Evolutionary conservation across 345 rosid genomes (phyloP).

Genomic region (Melastoma malabathricum): DNA sequence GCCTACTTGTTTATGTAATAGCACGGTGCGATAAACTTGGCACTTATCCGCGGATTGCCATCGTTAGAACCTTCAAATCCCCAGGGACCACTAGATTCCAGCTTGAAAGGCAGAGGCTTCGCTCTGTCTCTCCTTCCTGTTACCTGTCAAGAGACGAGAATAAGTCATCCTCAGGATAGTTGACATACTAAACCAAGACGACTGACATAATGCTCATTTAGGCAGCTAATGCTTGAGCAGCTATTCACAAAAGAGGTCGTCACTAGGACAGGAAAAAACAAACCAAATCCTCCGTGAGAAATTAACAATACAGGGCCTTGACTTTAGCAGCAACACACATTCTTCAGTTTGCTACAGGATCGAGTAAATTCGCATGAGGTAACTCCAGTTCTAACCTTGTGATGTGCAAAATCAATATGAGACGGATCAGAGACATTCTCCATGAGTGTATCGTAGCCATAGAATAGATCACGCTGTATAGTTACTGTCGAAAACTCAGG

Average conservation of each 20-base stretch:
- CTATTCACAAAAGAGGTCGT: no score
- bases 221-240: no score
- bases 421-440: constrained; percentile 99
- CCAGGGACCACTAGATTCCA: constrained; percentile 80
- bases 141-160: constrained; percentile 29
- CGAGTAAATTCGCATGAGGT: not conserved
- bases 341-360: not conserved
- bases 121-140: constrained; percentile 98
- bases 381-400: constrained; percentile 39
- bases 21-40: constrained; percentile 85
- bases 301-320: no score
- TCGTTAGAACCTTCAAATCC: constrained; percentile 85
- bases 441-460: constrained; percentile 94
- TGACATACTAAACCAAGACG: no score
- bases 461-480: constrained; percentile 81
- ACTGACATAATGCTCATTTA: no score
- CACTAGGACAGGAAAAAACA: no score
- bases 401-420: constrained; percentile 94
- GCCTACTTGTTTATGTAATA: constrained; percentile 73
- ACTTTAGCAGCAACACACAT: no score
- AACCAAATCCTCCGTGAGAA: no score
- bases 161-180: not conserved
- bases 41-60: constrained; percentile 66
- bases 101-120: constrained; percentile 75
- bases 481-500: constrained; percentile 83